Percentiles rank a stretch among this genome's conserved stretches.
Conservation (phyloP, 2,329 filamentous ascomycete genomes). For the Colletotrichum lupini region DNA sequence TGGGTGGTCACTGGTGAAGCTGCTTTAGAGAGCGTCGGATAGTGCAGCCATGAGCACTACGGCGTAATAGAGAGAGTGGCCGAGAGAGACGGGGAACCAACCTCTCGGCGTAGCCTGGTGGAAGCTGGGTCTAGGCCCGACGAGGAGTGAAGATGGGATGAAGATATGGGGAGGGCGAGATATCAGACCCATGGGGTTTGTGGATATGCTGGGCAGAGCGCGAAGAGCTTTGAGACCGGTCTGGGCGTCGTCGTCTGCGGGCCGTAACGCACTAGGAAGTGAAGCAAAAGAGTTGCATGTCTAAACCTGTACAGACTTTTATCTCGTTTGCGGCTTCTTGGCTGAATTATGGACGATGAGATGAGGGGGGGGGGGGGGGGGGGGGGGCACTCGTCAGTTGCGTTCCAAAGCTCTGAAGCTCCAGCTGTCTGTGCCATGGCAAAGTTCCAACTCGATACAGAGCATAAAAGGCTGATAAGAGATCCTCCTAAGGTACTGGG, state of each 20-base stretch:
- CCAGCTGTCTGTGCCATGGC: not conserved
- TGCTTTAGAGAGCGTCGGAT: not conserved
- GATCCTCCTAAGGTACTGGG: not conserved
- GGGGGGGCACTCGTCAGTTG: not conserved
- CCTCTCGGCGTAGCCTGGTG: not conserved
- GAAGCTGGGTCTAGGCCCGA: not conserved
- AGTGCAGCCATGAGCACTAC: not conserved
- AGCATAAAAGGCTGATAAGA: not conserved
- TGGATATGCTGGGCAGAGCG: not conserved
- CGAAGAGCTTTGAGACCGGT: not conserved
- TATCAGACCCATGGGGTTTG: not conserved
- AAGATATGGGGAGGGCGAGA: conserved; percentile 7
- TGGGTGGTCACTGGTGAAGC: not conserved
- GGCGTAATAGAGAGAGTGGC: not conserved
- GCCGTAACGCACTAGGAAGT: not conserved
- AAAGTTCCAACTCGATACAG: not conserved
- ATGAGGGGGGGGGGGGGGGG: conserved; percentile 26
- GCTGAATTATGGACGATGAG: not conserved
- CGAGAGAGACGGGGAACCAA: not conserved
- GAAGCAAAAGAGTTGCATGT: not conserved
- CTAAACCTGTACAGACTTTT: not conserved
- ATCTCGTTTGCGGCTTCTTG: not conserved
- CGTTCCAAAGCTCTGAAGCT: not conserved
- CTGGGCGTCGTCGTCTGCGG: not conserved
- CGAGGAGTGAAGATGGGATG: not conserved